These are phyloP conservation scores for Trichosanthes cucumerina DNA, from an alignment of 306 rosid genomes.

Conservation along the genomic window DNA sequence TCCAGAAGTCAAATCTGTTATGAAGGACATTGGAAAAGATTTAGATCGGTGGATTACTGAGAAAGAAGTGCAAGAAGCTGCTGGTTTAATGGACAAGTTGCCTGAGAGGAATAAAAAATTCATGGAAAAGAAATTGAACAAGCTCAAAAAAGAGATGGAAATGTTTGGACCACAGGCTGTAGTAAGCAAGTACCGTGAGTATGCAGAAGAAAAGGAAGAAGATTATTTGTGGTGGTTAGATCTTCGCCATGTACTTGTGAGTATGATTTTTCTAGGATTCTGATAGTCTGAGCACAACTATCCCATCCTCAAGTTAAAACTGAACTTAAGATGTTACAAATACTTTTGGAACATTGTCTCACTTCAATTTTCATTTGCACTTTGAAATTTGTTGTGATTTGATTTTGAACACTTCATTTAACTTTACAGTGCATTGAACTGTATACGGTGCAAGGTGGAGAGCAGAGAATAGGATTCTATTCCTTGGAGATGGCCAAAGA, in stretches of 20 bases:
- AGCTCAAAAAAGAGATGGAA: constrained; percentile 91
- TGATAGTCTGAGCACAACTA: not conserved
- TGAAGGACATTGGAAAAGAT: constrained; percentile 81
- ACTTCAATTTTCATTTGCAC: not conserved
- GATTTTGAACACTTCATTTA: not conserved
- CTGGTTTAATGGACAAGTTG: constrained; percentile 51
- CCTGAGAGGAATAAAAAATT: constrained; percentile 51
- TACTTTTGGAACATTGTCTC: not conserved
- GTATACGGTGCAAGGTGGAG: constrained; percentile 56
- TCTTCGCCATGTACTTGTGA: constrained; percentile 68
- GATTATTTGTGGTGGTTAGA: constrained; percentile 98
- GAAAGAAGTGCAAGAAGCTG: constrained; percentile 79
- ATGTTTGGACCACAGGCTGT: constrained; percentile 95
- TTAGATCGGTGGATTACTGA: constrained; percentile 91
- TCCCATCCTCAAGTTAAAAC: not conserved
- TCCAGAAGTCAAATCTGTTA: constrained; percentile 61
- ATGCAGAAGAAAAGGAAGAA: constrained; percentile 58
- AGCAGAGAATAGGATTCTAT: constrained; percentile 72
- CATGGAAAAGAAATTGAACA: constrained; percentile 69
- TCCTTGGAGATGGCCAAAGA: constrained; percentile 92
- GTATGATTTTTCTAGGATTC: constrained; percentile 11
- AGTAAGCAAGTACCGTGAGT: constrained; percentile 84
- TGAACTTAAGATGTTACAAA: not conserved
- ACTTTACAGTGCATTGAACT: constrained; percentile 75
- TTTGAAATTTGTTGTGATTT: not conserved